Conservation (phyloP, 1,139 yeast genomes). For the Lodderomyces orthopsilosis region DNA sequence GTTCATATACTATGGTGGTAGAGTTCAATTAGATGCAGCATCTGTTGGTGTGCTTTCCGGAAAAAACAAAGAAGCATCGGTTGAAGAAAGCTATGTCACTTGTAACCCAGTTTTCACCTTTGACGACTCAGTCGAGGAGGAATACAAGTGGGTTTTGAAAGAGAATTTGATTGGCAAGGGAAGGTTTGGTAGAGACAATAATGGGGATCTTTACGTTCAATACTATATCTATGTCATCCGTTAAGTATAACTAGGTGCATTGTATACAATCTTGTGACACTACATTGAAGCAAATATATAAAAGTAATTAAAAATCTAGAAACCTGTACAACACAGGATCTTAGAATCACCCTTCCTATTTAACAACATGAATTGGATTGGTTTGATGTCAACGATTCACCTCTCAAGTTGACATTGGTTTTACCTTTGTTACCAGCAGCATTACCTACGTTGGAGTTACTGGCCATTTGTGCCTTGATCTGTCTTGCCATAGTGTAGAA, state of each 20-base stretch:
- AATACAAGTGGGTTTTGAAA: slow-evolving; percentile 46
- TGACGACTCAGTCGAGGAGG: slow-evolving; percentile 36
- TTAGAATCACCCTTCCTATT: slow-evolving; percentile 5
- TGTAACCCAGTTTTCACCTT: slow-evolving; percentile 42
- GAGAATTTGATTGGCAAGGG: slow-evolving; percentile 53
- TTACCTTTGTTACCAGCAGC: slow-evolving; percentile 43
- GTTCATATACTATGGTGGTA: slow-evolving; percentile 45
- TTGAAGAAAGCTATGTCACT: slow-evolving; percentile 48
- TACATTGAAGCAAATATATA: background rate
- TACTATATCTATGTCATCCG: slow-evolving; percentile 42
- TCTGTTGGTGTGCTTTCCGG: slow-evolving; percentile 33
- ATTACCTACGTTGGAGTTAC: slow-evolving; percentile 38
- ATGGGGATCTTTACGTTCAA: slow-evolving; percentile 47
- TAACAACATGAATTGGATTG: slow-evolving; percentile 79
- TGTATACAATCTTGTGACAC: background rate
- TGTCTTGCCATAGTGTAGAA: slow-evolving; percentile 98
- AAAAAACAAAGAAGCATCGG: slow-evolving; percentile 26
- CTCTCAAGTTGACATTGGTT: slow-evolving; percentile 81
- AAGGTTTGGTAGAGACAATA: slow-evolving; percentile 45
- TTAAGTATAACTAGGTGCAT: too few species aligned
- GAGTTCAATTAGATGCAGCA: slow-evolving; percentile 33
- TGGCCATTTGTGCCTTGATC: slow-evolving; percentile 94
- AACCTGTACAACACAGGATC: background rate
- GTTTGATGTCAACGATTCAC: slow-evolving; percentile 75
- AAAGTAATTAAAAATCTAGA: background rate